These are phyloP conservation scores for Aspergillus oerlinghausenensis DNA, from an alignment of 2,329 filamentous ascomycete genomes.

Conservation along the genomic window DNA sequence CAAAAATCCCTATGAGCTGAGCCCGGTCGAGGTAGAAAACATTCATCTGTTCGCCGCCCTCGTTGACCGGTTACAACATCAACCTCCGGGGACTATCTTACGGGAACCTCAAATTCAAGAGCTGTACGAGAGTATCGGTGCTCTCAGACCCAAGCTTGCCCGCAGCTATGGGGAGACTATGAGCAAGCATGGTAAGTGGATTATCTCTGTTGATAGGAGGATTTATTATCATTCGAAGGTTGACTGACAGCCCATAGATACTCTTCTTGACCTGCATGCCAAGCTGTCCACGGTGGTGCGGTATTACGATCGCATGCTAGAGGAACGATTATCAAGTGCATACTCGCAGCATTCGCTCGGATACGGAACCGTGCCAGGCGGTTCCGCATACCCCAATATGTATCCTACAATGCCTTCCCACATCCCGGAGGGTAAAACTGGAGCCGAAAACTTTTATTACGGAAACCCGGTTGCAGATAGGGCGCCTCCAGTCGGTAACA, in stretches of 20 bases:
- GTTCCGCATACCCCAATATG: conserved; percentile 52
- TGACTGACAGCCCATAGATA: conserved; percentile 55
- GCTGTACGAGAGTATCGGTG: conserved; percentile 94
- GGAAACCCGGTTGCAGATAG: conserved; percentile 52
- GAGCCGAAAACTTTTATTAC: conserved; percentile 78
- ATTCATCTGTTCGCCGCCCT: conserved; percentile 94
- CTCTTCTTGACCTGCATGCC: conserved; percentile 85
- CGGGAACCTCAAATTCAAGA: conserved; percentile 97
- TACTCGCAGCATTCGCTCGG: conserved; percentile 76
- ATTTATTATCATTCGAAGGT: background rate
- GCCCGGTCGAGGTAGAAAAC: conserved; percentile 89
- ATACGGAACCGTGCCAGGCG: conserved; percentile 48
- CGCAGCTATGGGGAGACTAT: conserved; percentile 97
- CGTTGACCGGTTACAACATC: conserved; percentile 89
- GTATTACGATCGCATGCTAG: conserved; percentile 97
- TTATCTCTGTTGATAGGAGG: background rate
- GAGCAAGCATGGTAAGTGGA: conserved; percentile 85
- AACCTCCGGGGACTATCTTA: conserved; percentile 92
- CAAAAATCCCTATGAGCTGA: conserved; percentile 92
- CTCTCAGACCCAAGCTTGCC: conserved; percentile 85
- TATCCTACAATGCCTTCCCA: conserved; percentile 67
- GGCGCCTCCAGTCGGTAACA: conserved; percentile 48
- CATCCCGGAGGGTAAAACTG: conserved; percentile 45
- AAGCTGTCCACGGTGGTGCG: conserved; percentile 94
- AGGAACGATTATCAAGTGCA: conserved; percentile 87